Evolutionary conservation across 192 early-diverging fungal genomes (phyloP).

Genomic region (Entophlyctis helioformis): DNA sequence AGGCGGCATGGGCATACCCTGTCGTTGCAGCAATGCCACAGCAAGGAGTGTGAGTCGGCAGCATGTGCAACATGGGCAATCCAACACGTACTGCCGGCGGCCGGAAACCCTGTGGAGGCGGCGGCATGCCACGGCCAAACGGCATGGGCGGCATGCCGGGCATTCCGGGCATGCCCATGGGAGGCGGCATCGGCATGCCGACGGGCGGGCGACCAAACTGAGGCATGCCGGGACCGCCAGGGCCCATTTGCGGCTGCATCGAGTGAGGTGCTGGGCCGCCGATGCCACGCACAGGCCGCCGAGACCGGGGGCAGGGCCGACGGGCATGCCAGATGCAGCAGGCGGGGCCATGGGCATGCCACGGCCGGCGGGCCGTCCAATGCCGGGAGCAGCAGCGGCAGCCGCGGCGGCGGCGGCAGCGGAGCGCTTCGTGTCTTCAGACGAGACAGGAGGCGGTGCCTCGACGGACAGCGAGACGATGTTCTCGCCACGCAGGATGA

Average conservation of each 20-base stretch:
- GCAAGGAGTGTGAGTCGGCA: too few relatives aligned
- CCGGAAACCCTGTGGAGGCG: constrained; percentile 40
- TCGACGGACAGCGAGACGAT: constrained; percentile 87
- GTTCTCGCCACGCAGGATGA: constrained; percentile 87
- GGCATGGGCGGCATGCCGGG: constrained; percentile 42
- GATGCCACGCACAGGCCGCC: constrained; percentile 81
- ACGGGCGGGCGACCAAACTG: not conserved
- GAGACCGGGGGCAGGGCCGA: constrained; percentile 9
- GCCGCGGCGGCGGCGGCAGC: constrained; percentile 9
- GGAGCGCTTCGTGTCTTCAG: constrained; percentile 13
- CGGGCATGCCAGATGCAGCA: constrained; percentile 10
- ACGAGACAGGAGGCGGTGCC: constrained; percentile 65
- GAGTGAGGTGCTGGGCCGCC: constrained; percentile 83
- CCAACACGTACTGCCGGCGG: constrained; percentile 23
- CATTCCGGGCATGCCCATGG: constrained; percentile 25
- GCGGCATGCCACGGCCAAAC: constrained; percentile 31
- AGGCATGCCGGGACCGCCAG: constrained; percentile 32
- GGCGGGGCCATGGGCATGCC: constrained; percentile 50
- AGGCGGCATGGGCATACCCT: constrained; percentile 23
- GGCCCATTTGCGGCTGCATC: constrained; percentile 73
- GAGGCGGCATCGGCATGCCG: constrained; percentile 12
- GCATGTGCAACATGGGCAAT: constrained; percentile 40
- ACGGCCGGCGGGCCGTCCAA: constrained; percentile 70
- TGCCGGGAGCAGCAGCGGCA: too few relatives aligned
- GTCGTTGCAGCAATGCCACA: too few relatives aligned